Percentiles rank a stretch among this genome's conserved stretches.
Evolutionary conservation across 1,139 yeast species (phyloP).

Genomic region (Suhomyces kunorum): DNA sequence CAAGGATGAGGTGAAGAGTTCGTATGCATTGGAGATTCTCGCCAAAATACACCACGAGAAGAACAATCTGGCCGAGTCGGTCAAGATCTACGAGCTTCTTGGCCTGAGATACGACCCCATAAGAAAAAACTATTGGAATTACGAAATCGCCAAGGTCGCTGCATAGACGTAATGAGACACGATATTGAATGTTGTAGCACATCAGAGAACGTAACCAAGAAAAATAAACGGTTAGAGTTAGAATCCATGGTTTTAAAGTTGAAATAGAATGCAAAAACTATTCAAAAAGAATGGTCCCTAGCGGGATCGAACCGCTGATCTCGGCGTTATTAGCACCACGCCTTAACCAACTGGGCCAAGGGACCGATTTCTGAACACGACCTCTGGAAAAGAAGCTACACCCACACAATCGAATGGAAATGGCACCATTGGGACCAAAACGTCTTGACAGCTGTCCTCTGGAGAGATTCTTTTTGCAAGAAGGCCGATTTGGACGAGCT

Average conservation of each 20-base stretch:
- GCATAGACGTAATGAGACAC: slow-evolving; percentile 1
- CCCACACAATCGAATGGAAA: background rate
- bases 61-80: slow-evolving; percentile 34
- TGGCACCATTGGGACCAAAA: no score
- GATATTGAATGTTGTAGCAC: background rate
- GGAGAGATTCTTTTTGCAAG: no score
- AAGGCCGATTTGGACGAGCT: no score
- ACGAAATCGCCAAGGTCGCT: slow-evolving; percentile 18
- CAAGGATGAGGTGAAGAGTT: slow-evolving; percentile 42
- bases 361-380: slow-evolving; percentile 11
- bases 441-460: no score
- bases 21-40: slow-evolving; percentile 67
- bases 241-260: background rate
- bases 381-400: background rate
- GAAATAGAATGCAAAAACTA: background rate
- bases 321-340: slow-evolving; percentile 35
- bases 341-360: slow-evolving; percentile 24
- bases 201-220: background rate
- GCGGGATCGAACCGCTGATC: slow-evolving; percentile 35
- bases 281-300: slow-evolving; percentile 21
- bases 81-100: slow-evolving; percentile 49
- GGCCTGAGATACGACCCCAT: slow-evolving; percentile 63
- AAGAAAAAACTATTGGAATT: slow-evolving; percentile 66
- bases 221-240: background rate
- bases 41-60: slow-evolving; percentile 48